phyloP scores from a whole-genome alignment of 73 alveolate species.

The Paramecium tetraurelia region DNA sequence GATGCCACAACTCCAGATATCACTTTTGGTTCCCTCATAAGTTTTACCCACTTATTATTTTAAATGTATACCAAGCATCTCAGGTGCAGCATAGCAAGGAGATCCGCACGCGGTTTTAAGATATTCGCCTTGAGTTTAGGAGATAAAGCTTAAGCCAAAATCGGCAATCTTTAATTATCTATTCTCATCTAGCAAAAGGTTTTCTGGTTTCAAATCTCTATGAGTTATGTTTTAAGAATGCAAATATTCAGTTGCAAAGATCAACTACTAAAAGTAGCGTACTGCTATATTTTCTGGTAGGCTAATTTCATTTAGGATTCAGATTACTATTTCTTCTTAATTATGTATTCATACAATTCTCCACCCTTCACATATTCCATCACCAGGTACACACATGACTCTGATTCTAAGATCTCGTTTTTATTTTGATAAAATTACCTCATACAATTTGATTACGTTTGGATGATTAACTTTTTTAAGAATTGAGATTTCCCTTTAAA shows the following conservation, averaged over 20 bases:
- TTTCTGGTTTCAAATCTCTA: conserved; percentile 77
- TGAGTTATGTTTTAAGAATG: conserved; percentile 69
- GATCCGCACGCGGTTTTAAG: conserved; percentile 76
- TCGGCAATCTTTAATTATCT: conserved; percentile 70
- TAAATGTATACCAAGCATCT: conserved; percentile 65
- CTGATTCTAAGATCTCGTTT: conserved; percentile 65
- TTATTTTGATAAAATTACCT: conserved; percentile 33
- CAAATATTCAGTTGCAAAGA: conserved; percentile 69
- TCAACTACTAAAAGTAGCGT: neutral
- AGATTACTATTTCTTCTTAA: conserved; percentile 24
- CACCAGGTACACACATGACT: conserved; percentile 70
- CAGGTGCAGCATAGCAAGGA: conserved; percentile 85
- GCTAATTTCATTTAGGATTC: neutral
- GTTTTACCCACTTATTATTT: conserved; percentile 48
- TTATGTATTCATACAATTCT: conserved; percentile 82
- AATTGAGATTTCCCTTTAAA: conserved; percentile 41
- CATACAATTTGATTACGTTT: conserved; percentile 40
- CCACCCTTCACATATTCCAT: conserved; percentile 88
- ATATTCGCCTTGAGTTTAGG: conserved; percentile 48
- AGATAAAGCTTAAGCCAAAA: conserved; percentile 69
- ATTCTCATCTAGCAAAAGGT: conserved; percentile 66
- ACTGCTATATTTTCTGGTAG: neutral
- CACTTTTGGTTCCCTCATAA: conserved; percentile 65
- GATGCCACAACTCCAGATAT: conserved; percentile 75
- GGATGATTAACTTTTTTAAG: neutral